Conservation (phyloP, 805 yeast species). For the Saccharomycopsis sp. region DNA sequence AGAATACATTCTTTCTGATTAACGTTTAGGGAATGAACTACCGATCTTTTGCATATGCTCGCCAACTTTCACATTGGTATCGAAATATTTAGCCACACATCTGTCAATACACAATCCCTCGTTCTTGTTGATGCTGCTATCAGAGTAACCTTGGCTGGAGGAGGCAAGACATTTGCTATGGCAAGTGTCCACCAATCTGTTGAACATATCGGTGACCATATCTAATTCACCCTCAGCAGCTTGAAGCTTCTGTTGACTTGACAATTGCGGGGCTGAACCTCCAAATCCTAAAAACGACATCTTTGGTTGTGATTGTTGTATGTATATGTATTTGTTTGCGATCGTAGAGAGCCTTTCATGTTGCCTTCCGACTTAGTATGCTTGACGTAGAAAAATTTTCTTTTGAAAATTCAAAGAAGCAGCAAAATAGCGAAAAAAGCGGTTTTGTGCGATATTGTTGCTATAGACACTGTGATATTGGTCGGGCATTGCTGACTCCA, state of each 20-base stretch:
- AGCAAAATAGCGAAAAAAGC: background rate
- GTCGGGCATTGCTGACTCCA: no score
- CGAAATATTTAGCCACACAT: conserved; percentile 93
- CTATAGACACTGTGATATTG: background rate
- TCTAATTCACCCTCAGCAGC: conserved; percentile 98
- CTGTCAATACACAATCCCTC: conserved; percentile 89
- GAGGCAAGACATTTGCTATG: conserved; percentile 73
- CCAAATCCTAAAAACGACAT: conserved; percentile 78
- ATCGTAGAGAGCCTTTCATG: background rate
- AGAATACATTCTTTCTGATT: background rate
- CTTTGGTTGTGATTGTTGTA: background rate
- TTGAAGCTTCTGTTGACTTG: conserved; percentile 67
- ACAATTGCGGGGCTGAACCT: conserved; percentile 63
- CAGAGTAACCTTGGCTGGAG: conserved; percentile 44
- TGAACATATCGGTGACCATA: conserved; percentile 97
- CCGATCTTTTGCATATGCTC: conserved; percentile 60
- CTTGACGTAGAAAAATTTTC: background rate
- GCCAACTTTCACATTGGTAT: conserved; percentile 90
- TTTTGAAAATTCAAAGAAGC: background rate
- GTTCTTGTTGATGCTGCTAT: conserved; percentile 68
- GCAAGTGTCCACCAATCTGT: conserved; percentile 82
- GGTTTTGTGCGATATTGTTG: no score
- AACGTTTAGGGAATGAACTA: conserved; percentile 12
- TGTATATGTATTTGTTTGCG: background rate
- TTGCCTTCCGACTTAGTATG: background rate